Conservation (phyloP, 1,284 basidiomycete species). For the Trichosporon sp. region DNA sequence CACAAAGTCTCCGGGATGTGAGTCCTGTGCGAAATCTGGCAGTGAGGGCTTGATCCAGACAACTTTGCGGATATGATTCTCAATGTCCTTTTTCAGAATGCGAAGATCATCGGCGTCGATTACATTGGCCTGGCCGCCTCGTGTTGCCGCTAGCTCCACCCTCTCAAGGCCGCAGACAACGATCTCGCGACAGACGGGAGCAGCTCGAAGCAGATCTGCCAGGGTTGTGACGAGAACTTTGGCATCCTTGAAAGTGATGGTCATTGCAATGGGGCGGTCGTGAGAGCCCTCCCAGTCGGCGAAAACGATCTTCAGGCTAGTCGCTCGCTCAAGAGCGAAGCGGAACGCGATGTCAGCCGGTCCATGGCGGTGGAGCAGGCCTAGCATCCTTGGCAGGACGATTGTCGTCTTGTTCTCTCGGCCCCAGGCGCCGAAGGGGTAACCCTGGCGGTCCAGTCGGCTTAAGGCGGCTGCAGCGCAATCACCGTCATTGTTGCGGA, state of each 20-base stretch:
- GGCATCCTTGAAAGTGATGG: not conserved
- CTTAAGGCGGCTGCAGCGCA: not conserved
- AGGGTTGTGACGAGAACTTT: not conserved
- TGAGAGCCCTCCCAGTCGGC: not conserved
- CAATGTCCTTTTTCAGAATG: not conserved
- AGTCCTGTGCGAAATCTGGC: not conserved
- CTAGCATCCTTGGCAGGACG: not conserved
- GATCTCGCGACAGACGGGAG: not conserved
- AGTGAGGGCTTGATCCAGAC: not conserved
- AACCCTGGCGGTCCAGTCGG: not conserved
- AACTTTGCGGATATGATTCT: not conserved
- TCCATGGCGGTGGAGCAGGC: not conserved
- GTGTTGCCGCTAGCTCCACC: not conserved
- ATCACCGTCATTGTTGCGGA: constrained; percentile 5
- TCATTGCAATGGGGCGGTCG: not conserved
- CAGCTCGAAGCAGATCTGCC: not conserved
- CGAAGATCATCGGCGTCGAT: not conserved
- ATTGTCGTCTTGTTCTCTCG: not conserved
- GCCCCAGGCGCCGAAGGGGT: not conserved
- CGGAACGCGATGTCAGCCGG: not conserved
- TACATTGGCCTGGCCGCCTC: not conserved
- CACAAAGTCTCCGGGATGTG: not conserved
- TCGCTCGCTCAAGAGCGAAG: not conserved
- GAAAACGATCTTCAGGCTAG: not conserved
- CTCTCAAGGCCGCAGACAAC: not conserved